A percentile compares a stretch with the other conserved stretches of the same genome.
Conservation (phyloP, 106 monocot genomes). For the Apostasia ramifera region DNA sequence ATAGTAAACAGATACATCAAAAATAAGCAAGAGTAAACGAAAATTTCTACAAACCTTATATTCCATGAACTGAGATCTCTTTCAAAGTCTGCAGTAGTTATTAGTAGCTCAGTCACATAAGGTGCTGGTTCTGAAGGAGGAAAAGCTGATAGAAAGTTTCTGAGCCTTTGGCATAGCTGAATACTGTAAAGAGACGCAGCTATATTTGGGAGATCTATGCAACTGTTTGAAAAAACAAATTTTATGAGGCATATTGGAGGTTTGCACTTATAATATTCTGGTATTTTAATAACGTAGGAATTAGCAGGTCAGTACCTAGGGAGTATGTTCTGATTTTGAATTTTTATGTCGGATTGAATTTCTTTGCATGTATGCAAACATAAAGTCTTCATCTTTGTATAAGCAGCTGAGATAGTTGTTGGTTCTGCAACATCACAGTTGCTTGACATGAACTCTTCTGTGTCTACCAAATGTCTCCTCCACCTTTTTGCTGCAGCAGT, state of each 20-base stretch:
- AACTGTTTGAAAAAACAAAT: constrained; percentile 36
- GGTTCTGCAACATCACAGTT: constrained; percentile 67
- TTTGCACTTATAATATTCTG: background rate
- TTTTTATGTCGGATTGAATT: constrained; percentile 87
- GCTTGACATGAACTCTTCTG: constrained; percentile 75
- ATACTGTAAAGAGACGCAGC: constrained; percentile 68
- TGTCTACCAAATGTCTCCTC: constrained; percentile 68
- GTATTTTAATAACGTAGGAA: background rate
- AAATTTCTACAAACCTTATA: constrained; percentile 43
- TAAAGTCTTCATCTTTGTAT: constrained; percentile 80
- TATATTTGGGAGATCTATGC: constrained; percentile 90
- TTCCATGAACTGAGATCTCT: constrained; percentile 86
- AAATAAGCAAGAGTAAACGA: background rate
- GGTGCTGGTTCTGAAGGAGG: constrained; percentile 72
- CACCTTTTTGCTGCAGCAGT: constrained; percentile 75
- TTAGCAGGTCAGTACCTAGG: constrained; percentile 48
- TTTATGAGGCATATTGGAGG: background rate
- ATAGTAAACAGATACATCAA: background rate
- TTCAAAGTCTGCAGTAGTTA: constrained; percentile 83
- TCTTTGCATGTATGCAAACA: constrained; percentile 69
- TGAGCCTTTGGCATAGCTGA: constrained; percentile 60
- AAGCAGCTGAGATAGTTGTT: constrained; percentile 72
- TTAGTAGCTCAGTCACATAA: constrained; percentile 68
- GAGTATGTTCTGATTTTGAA: constrained; percentile 85
- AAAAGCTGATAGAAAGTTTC: constrained; percentile 60